Conservation (phyloP, 139 green algal species). For the Chlorella sp. region DNA sequence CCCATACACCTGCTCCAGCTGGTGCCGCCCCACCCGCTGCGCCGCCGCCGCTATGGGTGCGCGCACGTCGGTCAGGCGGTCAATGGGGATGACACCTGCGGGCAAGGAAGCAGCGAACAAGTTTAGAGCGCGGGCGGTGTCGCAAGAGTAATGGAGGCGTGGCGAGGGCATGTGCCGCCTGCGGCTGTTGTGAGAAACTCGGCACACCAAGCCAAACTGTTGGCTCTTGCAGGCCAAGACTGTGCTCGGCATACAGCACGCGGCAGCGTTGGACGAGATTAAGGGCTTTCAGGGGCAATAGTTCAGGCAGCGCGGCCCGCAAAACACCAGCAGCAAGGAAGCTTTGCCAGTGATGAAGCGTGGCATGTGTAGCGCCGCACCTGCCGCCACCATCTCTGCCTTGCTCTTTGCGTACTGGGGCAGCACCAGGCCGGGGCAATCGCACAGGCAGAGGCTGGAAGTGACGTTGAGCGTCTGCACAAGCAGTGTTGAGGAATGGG, state of each 20-base stretch:
- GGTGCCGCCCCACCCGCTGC: slow-evolving; percentile 46
- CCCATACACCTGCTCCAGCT: slow-evolving; percentile 83
- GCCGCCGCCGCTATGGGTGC: slow-evolving; percentile 80
- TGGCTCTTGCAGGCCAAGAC: not conserved
- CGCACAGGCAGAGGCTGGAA: slow-evolving; percentile 81
- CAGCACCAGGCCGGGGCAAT: slow-evolving; percentile 95
- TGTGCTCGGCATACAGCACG: too few species aligned
- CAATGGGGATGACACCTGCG: slow-evolving; percentile 96
- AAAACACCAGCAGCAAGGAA: not conserved
- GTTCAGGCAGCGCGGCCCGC: not conserved
- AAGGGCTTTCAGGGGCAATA: too few species aligned
- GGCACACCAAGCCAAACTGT: not conserved
- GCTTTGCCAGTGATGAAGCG: too few species aligned
- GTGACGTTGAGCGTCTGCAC: slow-evolving; percentile 90
- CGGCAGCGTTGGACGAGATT: too few species aligned
- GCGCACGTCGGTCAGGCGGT: slow-evolving; percentile 92
- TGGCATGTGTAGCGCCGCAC: not conserved
- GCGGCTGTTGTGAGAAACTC: too few species aligned
- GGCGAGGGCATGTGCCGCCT: too few species aligned
- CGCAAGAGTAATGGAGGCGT: too few species aligned
- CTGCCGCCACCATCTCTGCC: slow-evolving; percentile 95
- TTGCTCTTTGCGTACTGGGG: slow-evolving; percentile 89
- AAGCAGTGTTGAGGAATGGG: not conserved
- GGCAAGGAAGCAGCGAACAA: not conserved
- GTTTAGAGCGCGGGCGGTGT: not conserved